Evolutionary conservation across 2,329 filamentous ascomycete genomes (phyloP), one percentile per base, ranked within the genome.

Genomic region (Didymella exigua): DNA sequence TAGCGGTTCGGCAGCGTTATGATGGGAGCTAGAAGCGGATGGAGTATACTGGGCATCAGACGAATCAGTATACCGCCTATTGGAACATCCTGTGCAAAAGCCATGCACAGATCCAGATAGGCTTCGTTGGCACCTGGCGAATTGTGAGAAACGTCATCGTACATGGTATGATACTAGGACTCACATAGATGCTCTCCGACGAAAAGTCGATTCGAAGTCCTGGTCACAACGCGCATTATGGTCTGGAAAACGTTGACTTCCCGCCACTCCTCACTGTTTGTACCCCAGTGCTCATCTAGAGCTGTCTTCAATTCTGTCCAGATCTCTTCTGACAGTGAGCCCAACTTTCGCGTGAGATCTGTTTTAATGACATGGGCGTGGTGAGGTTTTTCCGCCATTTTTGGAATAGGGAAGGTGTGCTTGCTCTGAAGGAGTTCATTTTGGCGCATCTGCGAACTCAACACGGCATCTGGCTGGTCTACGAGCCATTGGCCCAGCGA

Each of bases 1-100:
- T 45, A 45, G 21, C 43, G 43, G 21, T 45, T 45, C 5, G 43
- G 43, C 43, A 45, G 30, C 9, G 43, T 34, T 23, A 45, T 45
- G 43, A 45, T 34, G 1, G 43, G 43, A 8, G 43, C 43, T n/a
- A 45, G 21, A 24, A 45, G 14, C 14, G 43, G 43, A 24, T 45
- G 43, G 8, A 45, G 30, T 10, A 45, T 23, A 8, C 21, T 26
- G 2, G 43, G 43, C 5, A 45, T 7, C 30, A 45, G n/a, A 5
- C 21, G 21, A n/a, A 45, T 45, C 8, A 45, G 10, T 2, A 45
- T 24, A 16, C 43, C 43, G 11, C 30, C 9, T 4, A 45, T 10
- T 5, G 43, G 43, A 7, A 45, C 43, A 34, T 45, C 43, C 14
- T 34, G 29, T 24, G 43, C 43, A 16, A 45, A 45, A 19, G 30